phyloP scores from a whole-genome alignment of 331 rosid genomes.

The Saraca asoca region DNA sequence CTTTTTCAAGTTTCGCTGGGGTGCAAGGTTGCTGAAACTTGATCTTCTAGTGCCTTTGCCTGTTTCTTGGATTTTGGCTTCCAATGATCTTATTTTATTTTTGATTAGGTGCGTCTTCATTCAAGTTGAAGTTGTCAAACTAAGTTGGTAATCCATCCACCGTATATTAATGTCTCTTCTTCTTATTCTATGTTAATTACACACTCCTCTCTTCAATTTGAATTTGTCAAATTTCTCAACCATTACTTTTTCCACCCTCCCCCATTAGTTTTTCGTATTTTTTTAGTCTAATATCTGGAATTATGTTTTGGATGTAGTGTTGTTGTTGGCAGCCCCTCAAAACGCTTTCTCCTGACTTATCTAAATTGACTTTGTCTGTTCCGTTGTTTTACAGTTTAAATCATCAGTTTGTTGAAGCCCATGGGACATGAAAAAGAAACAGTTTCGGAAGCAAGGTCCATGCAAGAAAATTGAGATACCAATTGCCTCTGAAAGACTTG shows the following conservation, averaged over 20 bases:
- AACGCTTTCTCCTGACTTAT: constrained; percentile 13
- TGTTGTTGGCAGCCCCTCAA: constrained; percentile 6
- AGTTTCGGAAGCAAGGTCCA: constrained; percentile 37
- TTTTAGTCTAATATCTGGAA: not conserved
- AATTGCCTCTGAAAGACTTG: constrained; percentile 34
- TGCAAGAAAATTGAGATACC: constrained; percentile 53
- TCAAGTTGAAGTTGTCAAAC: not conserved
- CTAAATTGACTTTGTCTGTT: constrained; percentile 11
- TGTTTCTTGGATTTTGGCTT: constrained; percentile 25
- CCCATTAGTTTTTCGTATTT: too few species aligned
- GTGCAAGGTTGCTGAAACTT: not conserved
- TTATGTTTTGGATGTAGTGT: constrained; percentile 11
- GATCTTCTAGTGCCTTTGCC: constrained; percentile 12
- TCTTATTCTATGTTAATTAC: constrained; percentile 8
- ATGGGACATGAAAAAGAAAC: constrained; percentile 56
- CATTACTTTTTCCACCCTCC: not conserved
- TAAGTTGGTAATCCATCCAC: not conserved
- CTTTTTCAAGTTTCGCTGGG: not conserved
- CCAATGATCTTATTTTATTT: not conserved
- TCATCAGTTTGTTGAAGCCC: constrained; percentile 32
- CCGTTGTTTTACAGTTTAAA: constrained; percentile 17
- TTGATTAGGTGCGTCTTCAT: too few species aligned
- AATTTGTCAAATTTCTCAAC: constrained; percentile 30
- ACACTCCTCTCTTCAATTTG: constrained; percentile 23
- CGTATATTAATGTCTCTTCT: not conserved